Base-by-base conservation (phyloP, 2,329 filamentous ascomycete genomes). In the Epichloe sp. region DNA sequence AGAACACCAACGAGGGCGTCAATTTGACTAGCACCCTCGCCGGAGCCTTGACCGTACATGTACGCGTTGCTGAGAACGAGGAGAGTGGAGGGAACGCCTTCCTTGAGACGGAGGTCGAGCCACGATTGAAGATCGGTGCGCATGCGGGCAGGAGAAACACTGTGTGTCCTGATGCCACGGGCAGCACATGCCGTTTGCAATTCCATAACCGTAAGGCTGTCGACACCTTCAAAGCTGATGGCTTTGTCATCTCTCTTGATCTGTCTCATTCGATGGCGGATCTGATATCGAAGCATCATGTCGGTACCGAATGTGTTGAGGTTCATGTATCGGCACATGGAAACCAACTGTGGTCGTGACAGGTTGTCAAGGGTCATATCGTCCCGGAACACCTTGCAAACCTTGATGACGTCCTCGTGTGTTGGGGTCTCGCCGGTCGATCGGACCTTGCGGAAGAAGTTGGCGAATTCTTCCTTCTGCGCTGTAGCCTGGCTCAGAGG, bases 381-480 rank as follows among this genome's bases (percentile, higher is more conserved):
- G 65, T 98, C 93, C 68, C 93, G 94, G 80, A 98, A 98, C 57
- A 95, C 86, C 77, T 96, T 94, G 82, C 93, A 97, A 56, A 98
- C 91, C 71, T 93, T 95, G 75, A 98, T 95, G 56, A 98, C 88
- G 64, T 98, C 93, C 58, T 90, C 79, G 50, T 83, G 79, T 4
- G 87, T 93, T 1, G 93, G 93, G 44, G 85, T 77, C 72, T 97
- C 91, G 56, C 91, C 93, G 1, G 91, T 96, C 17, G 88, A 83
- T 50, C 93, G 79, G 55, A 97, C 80, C 75, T 98, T 98, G 65
- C 88, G 85, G 83, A 98, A 98, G 72, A 98, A 98, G 62, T 91
- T 88, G 54, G 85, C 79, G 61, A 98, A 98, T 66, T 97, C 93
- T 59, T 95, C 89, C 63, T 85, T 90, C 65, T 93, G 89, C 15